Base-by-base conservation (phyloP, 768 basidiomycete species). In the Macrolepiota fuliginosa region DNA sequence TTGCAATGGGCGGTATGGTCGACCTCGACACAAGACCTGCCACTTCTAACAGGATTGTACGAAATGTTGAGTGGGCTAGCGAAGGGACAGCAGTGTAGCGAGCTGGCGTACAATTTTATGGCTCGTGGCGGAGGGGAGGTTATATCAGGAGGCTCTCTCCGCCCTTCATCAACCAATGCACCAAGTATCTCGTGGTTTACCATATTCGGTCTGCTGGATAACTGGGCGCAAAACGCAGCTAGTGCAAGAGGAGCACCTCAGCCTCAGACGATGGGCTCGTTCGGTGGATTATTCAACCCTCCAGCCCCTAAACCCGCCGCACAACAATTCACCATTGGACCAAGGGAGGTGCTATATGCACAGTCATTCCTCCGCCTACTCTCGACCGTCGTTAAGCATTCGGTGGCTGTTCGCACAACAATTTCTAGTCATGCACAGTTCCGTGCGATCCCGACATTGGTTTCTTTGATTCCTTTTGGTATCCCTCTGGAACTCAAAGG, bases 401-500 rank as follows among this genome's bases (percentile, higher is more conserved):
- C 94, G 0, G 79, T 90, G 9, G 81, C 90, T 3, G 94, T 92
- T 2, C 88, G 94, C 17, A 80, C 87, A 10, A 88, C 91, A 5
- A 84, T 96, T 12, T 83, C 88, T 22, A 83, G 87, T 29, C 90
- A 92, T 70, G 81, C 83, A 1, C 87, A 89, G 27, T 92, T 94
- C 75, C 87, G 89, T 49, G 92, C 92, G 0, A 85, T 96, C 62
- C 88, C 88, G 1, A 90, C 91, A 0, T 77, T 96, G 3, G 81
- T 95, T 35, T 84, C 87, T 0, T 82, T 96, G 35, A 83, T 94
- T 53, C 90, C 91, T 2, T 80, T 92, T 1, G 81, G 88, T 11
- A 82, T 95, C n/a, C 92, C 94, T 1, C 79, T 96, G n/a, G 92
- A 96, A 67, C 79, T 96, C 54, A 96, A 96, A 66, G 94, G 92